These are phyloP conservation scores for Ganoderma sp. DNA, from an alignment of 1,284 basidiomycete species.

Conservation along the genomic window DNA sequence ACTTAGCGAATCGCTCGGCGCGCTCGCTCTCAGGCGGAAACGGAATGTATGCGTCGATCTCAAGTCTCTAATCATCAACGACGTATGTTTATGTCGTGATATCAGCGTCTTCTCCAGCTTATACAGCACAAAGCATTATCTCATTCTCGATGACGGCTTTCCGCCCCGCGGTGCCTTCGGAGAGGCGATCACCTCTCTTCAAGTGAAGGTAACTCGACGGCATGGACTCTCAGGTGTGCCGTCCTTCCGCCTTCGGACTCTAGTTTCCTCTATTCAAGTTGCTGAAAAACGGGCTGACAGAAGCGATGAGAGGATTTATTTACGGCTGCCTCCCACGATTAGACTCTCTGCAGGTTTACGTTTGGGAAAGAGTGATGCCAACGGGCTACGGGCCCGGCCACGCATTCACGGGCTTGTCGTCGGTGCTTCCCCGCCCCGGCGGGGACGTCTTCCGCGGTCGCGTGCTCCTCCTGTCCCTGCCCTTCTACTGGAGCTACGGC, in stretches of 20 bases:
- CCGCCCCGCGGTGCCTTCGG: neutral
- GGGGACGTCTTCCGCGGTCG: neutral
- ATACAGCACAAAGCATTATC: neutral
- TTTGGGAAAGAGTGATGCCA: neutral
- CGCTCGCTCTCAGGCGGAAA: neutral
- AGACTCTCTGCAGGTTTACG: neutral
- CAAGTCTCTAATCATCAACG: neutral
- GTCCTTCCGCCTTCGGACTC: neutral
- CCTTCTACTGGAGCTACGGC: neutral
- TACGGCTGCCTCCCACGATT: neutral
- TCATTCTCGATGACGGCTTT: neutral
- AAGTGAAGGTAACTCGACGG: neutral
- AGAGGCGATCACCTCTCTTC: neutral
- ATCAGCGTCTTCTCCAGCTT: neutral
- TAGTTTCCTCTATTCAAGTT: neutral
- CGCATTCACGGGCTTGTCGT: neutral
- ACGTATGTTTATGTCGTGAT: neutral
- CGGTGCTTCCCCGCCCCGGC: neutral
- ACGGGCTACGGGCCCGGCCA: neutral
- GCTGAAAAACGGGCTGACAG: neutral
- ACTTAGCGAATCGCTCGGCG: neutral
- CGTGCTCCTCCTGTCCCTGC: neutral
- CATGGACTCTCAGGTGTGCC: neutral
- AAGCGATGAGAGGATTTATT: neutral
- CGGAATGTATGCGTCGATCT: neutral